Base-by-base conservation (phyloP, 306 rosid genomes). In the Fragaria nilgerrensis region DNA sequence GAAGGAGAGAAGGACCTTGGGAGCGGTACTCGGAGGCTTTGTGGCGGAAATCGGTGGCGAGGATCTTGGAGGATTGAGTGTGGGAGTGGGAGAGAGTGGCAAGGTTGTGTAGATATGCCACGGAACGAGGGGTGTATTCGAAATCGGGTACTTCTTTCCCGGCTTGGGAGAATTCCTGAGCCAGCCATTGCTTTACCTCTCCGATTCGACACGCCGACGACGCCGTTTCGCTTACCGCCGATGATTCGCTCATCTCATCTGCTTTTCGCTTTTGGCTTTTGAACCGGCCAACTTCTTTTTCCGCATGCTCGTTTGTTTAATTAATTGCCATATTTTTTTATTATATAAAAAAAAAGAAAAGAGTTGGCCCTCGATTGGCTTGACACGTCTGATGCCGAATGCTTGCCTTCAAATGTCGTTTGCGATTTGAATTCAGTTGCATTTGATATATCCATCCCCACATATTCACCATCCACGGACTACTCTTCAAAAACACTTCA, bases 21-120 rank as follows among this genome's bases (percentile, higher is more conserved):
- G 96, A 90, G 68, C 97, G 92, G 83, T 92, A 95, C 50, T 95
- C 98, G 22, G 92, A 47, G 50, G 96, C 95, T 74, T 95, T 95
- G 77, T 85, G 88, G 70, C 96, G 96, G 79, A 84, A 95, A 86
- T 95, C 97, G 27, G 89, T 80, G 81, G 97, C 89, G 41, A 92
- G 93, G 61, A 95, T 83, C 56, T 92, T 91, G 13, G 97, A 92
- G 36, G 97, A 89, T 76, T 91, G 96, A 61, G 92, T 96, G 76
- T 95, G 91, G 77, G 97, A 84, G 59, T 90, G 91, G 52, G 99
- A 95, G 27, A 92, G 82, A 37, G 90, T 75, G 45, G 85, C 73
- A 70, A 95, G 93, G 77, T 79, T 88, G 83, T 88, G 91, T 72
- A 95, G 74, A 78, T 89, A 87, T 17, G 90, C 85, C n/a, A 95